Evolutionary conservation across 495 filamentous ascomycete genomes (phyloP), one percentile per base, ranked within the genome.

Genomic region (Hypomontagnella monticulosa): DNA sequence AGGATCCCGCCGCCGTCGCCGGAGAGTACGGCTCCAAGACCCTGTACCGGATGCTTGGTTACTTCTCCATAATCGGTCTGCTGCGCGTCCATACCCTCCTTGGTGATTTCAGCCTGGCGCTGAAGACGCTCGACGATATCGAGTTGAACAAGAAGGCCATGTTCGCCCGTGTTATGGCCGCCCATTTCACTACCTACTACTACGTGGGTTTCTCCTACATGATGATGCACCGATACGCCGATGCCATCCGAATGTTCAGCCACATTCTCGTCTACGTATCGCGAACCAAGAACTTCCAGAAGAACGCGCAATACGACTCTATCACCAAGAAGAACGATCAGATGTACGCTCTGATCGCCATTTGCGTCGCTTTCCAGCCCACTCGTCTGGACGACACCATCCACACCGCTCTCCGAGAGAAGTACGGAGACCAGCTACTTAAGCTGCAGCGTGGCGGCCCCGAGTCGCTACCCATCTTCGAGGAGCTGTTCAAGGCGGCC

Each of bases 61-160:
- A 99, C 77, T 99, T 99, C 84, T 97, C 93, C 70, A 97, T 99
- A 76, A 97, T 99, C 76, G 95, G 95, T 12, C 86, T 99, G 48
- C 85, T 99, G 61, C 91, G 95, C 46, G 95, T 99, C 66, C 95
- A 99, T 87, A 94, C 90, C 79, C 83, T 99, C 67, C 87, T 99
- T 27, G 95, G 95, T 68, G 95, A 99, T 83, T 99, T 98, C 83
- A 97, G 91, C 78, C 88, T 99, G 43, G 96, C 95, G 27, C 86
- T 99, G 66, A 98, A 98, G 86, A 99, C 96, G 15, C 90, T 99
- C 57, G 95, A 99, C 77, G 96, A 98, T 73, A 97, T 99, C 71
- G 95, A 99, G 84, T 86, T 99, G 71, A 98, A 97, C 85, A 98
- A 98, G 87, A 98, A 98, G 84, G 94, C 96, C 66, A 97, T 97